Percentiles rank a stretch among this genome's conserved stretches.
Evolutionary conservation across 441 rosid species (phyloP).

Genomic region (Gossypium schwendimanii): DNA sequence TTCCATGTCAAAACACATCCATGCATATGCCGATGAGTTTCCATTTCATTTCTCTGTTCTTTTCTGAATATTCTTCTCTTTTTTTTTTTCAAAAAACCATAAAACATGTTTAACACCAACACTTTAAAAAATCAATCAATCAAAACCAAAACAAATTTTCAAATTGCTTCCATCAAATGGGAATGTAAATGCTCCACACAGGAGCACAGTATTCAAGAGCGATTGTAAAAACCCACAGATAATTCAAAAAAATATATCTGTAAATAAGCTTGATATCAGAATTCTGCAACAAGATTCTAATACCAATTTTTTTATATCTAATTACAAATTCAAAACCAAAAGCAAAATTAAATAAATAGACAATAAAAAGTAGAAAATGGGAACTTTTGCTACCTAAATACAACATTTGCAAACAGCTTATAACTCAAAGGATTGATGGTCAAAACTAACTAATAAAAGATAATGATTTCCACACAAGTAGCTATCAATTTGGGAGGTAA

Average conservation of each 20-base stretch:
- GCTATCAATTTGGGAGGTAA: not conserved
- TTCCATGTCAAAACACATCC: not conserved
- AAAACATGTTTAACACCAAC: not conserved
- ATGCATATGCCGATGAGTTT: not conserved
- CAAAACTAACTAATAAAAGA: not conserved
- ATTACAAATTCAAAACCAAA: not conserved
- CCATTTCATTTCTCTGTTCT: not conserved
- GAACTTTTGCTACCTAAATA: not conserved
- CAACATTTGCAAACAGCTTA: not conserved
- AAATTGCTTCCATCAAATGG: not conserved
- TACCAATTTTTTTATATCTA: not conserved
- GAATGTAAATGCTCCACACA: not conserved
- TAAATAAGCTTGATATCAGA: not conserved
- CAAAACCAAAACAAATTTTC: not conserved
- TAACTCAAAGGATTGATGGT: not conserved
- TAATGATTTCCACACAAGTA: not conserved
- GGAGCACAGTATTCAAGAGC: not conserved
- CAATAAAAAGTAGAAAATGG: not conserved
- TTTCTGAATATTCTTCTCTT: not conserved
- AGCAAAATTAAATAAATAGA: not conserved
- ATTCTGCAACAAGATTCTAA: not conserved
- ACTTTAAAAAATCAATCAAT: not conserved
- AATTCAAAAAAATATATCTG: not conserved
- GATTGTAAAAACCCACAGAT: not conserved
- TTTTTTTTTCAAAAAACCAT: not conserved